Base-by-base conservation (phyloP, 768 basidiomycete species). In the Leccinum disarticulatum region DNA sequence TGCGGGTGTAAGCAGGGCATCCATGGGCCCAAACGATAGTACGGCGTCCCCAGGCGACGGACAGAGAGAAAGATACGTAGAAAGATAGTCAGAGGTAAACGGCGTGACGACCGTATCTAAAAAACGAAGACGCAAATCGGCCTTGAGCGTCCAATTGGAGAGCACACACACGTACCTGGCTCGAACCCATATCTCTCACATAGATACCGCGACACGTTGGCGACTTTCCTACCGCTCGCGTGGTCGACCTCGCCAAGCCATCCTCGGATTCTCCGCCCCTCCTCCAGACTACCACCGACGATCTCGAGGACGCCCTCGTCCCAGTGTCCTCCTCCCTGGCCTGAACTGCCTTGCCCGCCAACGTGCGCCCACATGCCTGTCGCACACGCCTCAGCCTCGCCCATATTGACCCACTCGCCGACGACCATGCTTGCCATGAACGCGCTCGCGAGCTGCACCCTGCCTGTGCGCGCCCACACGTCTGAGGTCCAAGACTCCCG, bases 241-340 rank as follows among this genome's bases (percentile, higher is more conserved):
- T 80, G 69, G 65, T 91, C 89, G 10, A 92, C 91, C 33, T 90
- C 90, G n/a, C 91, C 92, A 6, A 94, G 76, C 89, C 91, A 91
- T 4, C 83, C 83, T 64, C 87, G 80, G 48, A 93, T 86, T 49
- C 86, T 77, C 64, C 85, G 76, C 2, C 85, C 90, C 65, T 90
- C 90, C 61, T 91, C 90, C 54, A 84, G 74, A 59, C 83, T 86
- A 0, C 91, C 90, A 41, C 87, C 89, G 22, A 93, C 83, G 58
- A 91, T 86, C 66, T 92, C 89, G 55, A 93, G 75, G 15, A 90
- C 83, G 6, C 78, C 83, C 55, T 91, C 90, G 62, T 93, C 91
- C 92, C 92, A 93, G 61, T 85, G 81, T 1, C 84, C 43, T 46
- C n/a, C 43, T 1, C 10, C 81, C 47, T 78, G 77, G n/a, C 73